Conservation (phyloP, 1,139 yeast species). For the Taphrina wiesneri region DNA sequence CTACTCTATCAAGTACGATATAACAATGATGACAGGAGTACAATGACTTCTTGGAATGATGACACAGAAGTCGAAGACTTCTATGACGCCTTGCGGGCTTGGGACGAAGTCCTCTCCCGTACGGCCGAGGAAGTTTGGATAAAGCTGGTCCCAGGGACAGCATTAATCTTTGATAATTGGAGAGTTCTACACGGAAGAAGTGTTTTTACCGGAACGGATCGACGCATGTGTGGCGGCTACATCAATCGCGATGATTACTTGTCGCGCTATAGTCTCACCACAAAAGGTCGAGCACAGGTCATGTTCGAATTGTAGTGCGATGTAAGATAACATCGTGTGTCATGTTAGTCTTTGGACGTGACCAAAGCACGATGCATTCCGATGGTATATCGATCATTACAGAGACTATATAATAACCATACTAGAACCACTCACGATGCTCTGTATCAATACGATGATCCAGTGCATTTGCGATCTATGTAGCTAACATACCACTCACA, state of each 20-base stretch:
- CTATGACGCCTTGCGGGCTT: constrained; percentile 60
- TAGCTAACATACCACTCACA: too few relatives aligned
- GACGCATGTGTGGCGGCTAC: constrained; percentile 78
- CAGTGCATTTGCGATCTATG: too few relatives aligned
- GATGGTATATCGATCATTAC: too few relatives aligned
- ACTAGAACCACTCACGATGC: too few relatives aligned
- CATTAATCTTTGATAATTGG: constrained; percentile 72
- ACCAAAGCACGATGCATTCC: not conserved
- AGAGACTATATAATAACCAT: too few relatives aligned
- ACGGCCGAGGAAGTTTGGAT: constrained; percentile 58
- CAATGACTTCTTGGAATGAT: constrained; percentile 60
- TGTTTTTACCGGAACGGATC: constrained; percentile 61
- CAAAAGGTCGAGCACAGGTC: constrained; percentile 48
- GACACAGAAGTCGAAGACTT: constrained; percentile 56
- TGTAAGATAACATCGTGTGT: too few relatives aligned
- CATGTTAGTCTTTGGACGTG: too few relatives aligned
- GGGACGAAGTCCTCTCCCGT: constrained; percentile 59
- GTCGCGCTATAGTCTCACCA: constrained; percentile 57
- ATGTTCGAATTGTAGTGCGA: constrained; percentile 23
- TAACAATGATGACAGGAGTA: constrained; percentile 73
- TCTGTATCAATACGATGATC: too few relatives aligned
- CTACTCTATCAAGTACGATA: constrained; percentile 67
- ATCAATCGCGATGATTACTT: constrained; percentile 69
- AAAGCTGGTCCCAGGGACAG: constrained; percentile 65
- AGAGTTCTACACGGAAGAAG: constrained; percentile 72